These are phyloP conservation scores for Papiliotrema flavescens DNA, from an alignment of 1,284 basidiomycete genomes.

Conservation along the genomic window DNA sequence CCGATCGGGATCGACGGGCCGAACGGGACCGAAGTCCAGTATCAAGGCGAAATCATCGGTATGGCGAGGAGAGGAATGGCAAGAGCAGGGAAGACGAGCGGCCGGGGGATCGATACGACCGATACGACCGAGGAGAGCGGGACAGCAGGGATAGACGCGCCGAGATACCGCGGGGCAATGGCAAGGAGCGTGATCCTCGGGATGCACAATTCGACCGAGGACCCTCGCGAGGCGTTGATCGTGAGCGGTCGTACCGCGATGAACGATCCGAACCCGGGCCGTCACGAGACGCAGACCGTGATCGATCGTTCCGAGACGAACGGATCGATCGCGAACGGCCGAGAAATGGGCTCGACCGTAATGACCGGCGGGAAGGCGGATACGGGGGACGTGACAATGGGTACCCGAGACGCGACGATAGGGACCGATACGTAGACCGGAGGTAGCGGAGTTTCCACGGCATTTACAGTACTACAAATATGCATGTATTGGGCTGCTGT, in stretches of 20 bases:
- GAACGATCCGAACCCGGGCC: neutral
- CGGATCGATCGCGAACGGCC: too few relatives aligned
- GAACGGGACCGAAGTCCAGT: too few relatives aligned
- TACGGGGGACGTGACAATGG: neutral
- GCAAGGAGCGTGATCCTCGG: too few relatives aligned
- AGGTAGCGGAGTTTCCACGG: too few relatives aligned
- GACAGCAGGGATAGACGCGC: neutral
- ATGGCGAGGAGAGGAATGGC: neutral
- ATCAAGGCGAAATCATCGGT: too few relatives aligned
- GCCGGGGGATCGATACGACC: neutral
- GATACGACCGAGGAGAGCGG: neutral
- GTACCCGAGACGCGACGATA: neutral
- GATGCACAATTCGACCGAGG: neutral
- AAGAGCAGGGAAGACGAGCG: neutral
- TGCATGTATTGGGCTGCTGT: neutral
- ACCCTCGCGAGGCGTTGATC: too few relatives aligned
- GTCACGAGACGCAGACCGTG: neutral
- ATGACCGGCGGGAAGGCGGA: too few relatives aligned
- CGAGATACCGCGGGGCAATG: too few relatives aligned
- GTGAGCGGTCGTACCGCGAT: too few relatives aligned
- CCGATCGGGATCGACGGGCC: too few relatives aligned
- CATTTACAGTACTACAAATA: too few relatives aligned
- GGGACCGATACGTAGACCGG: neutral
- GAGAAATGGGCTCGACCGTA: too few relatives aligned
- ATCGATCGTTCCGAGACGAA: neutral